Evolutionary conservation across 2,329 filamentous ascomycete genomes (phyloP), one percentile per base, ranked within the genome.

Genomic region (Amauroascus verrucosus): DNA sequence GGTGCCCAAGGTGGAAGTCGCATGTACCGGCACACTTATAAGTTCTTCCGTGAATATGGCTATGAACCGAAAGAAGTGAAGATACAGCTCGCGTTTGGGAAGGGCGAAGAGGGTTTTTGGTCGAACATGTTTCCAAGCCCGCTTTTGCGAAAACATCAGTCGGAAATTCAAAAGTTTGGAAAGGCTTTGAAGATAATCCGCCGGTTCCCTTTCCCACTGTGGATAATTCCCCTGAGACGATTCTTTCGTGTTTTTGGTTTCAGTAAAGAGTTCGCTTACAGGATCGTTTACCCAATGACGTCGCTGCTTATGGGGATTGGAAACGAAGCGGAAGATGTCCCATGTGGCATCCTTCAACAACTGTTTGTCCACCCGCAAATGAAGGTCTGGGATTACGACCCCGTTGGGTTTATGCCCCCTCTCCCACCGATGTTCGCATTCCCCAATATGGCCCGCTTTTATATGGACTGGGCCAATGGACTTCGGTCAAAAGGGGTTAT

Each of bases 301-400:
- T 85, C 85, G 0, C 71, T 88, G 1, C 88, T 89, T 63, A 72
- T 88, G 0, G 85, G 85, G 0, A 88, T 85, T 0, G 84, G 85
- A 1, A 88, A 88, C 59, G 82, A 86, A 60, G 85, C 84, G 0
- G 80, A 84, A 0, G 81, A 86, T 57, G 84, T 88, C 0, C 81
- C 84, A 0, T 79, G 77, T 40, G 82, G 84, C 22, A 81, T 88
- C 32, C 72, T 88, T 3, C 79, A 83, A 62, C 69, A 79, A 3
- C 65, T 83, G 0, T 82, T 80, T 48, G 70, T 79, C 54, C 77
- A 79, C 53, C 77, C 77, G 0, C 78, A 78, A 51, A 78, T 80
- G 73, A 77, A 76, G 56, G 69, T 83, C 7, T 83, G 79, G 79
- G 70, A 78, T 26, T 82, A 80, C 57, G 78, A 81, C 48, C 61